These are phyloP conservation scores for Penicillium daleae DNA, from an alignment of 495 filamentous ascomycete genomes.

Conservation along the genomic window DNA sequence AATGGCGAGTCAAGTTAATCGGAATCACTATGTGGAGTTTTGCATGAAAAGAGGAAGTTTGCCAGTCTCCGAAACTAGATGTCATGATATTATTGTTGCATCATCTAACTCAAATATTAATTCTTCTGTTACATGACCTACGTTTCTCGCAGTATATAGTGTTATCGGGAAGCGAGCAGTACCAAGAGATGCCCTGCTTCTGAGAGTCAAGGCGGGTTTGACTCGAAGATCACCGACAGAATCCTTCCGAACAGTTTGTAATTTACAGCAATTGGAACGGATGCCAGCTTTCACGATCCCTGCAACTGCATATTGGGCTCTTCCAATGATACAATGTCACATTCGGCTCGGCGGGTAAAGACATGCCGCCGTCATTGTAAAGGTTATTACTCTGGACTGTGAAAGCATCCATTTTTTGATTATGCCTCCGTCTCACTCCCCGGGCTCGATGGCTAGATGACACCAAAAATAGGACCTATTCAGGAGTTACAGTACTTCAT, in stretches of 20 bases:
- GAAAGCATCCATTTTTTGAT: too few species aligned
- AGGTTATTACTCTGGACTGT: not conserved
- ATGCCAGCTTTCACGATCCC: not conserved
- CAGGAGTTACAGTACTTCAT: not conserved
- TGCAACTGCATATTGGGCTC: not conserved
- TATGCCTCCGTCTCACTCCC: not conserved
- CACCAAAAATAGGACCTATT: not conserved
- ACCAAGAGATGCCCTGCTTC: not conserved
- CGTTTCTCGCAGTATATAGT: too few species aligned
- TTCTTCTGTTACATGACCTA: not conserved
- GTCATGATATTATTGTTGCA: not conserved
- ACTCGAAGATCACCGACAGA: not conserved
- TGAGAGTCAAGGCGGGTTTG: not conserved
- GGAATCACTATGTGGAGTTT: not conserved
- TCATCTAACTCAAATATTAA: not conserved
- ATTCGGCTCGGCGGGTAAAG: not conserved
- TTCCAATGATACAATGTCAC: not conserved
- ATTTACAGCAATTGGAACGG: not conserved
- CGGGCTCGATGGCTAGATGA: not conserved
- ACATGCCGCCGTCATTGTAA: not conserved
- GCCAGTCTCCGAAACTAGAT: not conserved
- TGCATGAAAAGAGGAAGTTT: not conserved
- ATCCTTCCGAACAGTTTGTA: not conserved
- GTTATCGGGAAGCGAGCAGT: too few species aligned
- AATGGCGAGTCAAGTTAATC: not conserved